Evolutionary conservation across 192 early-diverging fungal genomes (phyloP), one percentile per base, ranked within the genome.

Genomic region (Backusella sp.): DNA sequence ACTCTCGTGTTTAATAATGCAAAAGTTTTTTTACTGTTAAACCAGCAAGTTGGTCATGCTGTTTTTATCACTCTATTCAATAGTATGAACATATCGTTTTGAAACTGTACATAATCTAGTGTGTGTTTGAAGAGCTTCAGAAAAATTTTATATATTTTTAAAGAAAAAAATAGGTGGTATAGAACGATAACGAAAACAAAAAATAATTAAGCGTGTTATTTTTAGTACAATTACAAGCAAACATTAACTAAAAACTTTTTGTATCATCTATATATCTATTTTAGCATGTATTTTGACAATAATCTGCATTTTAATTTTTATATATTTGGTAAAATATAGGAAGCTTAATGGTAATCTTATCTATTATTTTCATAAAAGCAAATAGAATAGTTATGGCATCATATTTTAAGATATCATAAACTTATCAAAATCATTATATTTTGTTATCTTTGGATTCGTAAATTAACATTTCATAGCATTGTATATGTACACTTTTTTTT

Each of bases 211-310:
- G 42, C 53, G 21, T 21, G 21, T 23, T 23, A 56, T 56, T 21
- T 17, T 53, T 53, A 17, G 7, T 21, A 53, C 23, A 53, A 21
- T 23, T 17, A 53, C 23, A 19, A 8, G 2, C 5, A 17, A 19
- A n/a, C 0, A 26, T 26, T 12, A 59, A 1, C 5, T 11, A 59
- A 26, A 59, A 21, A 23, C 53, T 23, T 59, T 59, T 59, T 26
- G 23, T 59, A 12, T 23, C 53, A 26, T 53, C 17, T 53, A 53
- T 59, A 59, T 9, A 32, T 32, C 3, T 26, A 26, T 26, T 23
- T 26, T 59, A 59, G 53, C 53, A 56, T 56, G 53, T 56, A 56
- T 56, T 56, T 56, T 56, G 53, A 56, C 49, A 56, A 23, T 59
- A 23, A 26, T n/a, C 53, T 59, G 23, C 53, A 28, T 59, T 59